Percentiles rank a stretch among this genome's conserved stretches.
These are phyloP conservation scores for Cnidoscolus chayamansa DNA, from an alignment of 441 rosid genomes.

Conservation along the genomic window DNA sequence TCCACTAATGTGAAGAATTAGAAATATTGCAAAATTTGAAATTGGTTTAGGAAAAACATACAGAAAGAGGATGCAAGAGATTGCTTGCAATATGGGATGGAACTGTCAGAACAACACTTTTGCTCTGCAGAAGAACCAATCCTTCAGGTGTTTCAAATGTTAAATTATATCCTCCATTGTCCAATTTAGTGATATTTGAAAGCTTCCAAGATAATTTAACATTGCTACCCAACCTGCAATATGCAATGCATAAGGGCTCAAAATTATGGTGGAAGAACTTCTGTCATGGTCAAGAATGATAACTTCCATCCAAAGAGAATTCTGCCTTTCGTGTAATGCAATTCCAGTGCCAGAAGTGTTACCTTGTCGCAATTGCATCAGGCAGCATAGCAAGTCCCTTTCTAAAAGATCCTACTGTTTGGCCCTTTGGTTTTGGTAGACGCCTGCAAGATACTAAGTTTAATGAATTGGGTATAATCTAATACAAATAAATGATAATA, in stretches of 20 bases:
- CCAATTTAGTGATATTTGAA: conserved; percentile 53
- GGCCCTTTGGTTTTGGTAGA: conserved; percentile 81
- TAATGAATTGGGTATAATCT: conserved; percentile 17
- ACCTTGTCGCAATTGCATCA: conserved; percentile 80
- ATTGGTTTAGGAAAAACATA: conserved; percentile 37
- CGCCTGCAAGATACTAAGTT: conserved; percentile 42
- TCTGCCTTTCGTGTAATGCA: conserved; percentile 3
- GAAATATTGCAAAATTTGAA: neutral
- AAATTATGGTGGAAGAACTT: conserved; percentile 13
- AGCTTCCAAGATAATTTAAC: conserved; percentile 86
- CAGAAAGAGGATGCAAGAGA: conserved; percentile 73
- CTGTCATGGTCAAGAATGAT: conserved; percentile 6
- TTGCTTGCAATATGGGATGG: conserved; percentile 79
- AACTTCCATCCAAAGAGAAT: conserved; percentile 4
- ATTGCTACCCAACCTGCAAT: conserved; percentile 66
- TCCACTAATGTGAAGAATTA: neutral
- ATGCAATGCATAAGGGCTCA: conserved; percentile 20
- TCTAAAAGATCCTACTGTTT: conserved; percentile 86
- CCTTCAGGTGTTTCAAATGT: conserved; percentile 90
- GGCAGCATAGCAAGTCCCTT: conserved; percentile 77
- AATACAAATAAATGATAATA: neutral
- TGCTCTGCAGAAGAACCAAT: conserved; percentile 59
- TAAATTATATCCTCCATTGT: conserved; percentile 55
- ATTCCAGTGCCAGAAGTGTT: neutral
- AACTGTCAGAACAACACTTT: conserved; percentile 75